Evolutionary conservation across 2,329 filamentous ascomycete genomes (phyloP), one percentile per base, ranked within the genome.

Genomic region (Colletotrichum theobromicola): DNA sequence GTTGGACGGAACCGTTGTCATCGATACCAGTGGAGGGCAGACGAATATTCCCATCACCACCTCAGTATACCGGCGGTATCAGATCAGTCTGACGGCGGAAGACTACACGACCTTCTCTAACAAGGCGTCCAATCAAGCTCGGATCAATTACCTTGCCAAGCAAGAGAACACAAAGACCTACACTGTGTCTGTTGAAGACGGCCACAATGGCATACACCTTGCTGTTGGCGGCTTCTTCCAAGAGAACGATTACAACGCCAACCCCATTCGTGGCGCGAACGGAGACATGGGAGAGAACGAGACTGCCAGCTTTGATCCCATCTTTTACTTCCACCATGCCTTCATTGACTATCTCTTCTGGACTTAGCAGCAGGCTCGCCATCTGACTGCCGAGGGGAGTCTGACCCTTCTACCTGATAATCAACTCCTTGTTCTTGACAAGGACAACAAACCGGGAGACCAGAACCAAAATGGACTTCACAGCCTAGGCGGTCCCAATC

Each of bases 271-370:
- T 16, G 79, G 75, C 7, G 79, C 80, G 7, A 81, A 82, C 28
- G 80, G 81, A 9, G 80, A 82, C 76, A 82, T 82, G 79, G 81
- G 80, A 10, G 79, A 79, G 64, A 82, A 82, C 66, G 79, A 82
- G 12, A 81, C 78, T n/a, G 80, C 80, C 85, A 50, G 26, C 18
- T 64, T 53, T 21, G 50, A 67, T 16, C 50, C 50, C 30, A 67
- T 67, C 21, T 55, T 55, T 21, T 55, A 24, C 2, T 13, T 55
- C 21, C 50, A 58, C 28, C 28, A 58, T 15, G 10, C 24, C 10
- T 55, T 24, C 10, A 24, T 55, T 7, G 24, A 55, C 21, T 55
- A 55, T 3, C 12, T 55, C 21, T 55, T 55, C 15, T 55, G 50
- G 50, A 55, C 21, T 2, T 55, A 10, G 50, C 50, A 55, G 50